Evolutionary conservation across 139 green algal species (phyloP).

Genomic region (Chlorella sp.): DNA sequence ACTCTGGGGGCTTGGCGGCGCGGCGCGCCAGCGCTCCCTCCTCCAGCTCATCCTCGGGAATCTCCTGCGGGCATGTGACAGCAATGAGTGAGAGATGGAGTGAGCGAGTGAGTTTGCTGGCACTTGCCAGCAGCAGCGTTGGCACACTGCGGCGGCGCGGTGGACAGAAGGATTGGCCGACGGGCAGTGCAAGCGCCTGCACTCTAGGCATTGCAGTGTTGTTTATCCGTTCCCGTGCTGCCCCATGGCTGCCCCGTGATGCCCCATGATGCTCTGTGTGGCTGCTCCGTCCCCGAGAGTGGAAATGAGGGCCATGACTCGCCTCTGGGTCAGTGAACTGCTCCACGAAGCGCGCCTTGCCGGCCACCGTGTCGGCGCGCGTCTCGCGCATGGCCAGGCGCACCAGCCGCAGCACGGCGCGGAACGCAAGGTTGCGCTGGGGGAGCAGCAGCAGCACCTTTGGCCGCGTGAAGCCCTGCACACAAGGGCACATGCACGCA

Average conservation of each 20-base stretch:
- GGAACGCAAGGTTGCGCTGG: constrained; percentile 70
- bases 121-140: too few relatives aligned
- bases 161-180: too few relatives aligned
- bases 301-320: too few relatives aligned
- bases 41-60: constrained; percentile 2
- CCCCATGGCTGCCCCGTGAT: not conserved
- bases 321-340: constrained; percentile 65
- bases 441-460: constrained; percentile 91
- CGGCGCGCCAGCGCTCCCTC: constrained; percentile 6
- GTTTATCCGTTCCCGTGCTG: not conserved
- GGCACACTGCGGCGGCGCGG: too few relatives aligned
- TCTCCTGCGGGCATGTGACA: too few relatives aligned
- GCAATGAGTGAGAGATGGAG: too few relatives aligned
- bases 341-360: constrained; percentile 76
- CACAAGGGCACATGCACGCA: too few relatives aligned
- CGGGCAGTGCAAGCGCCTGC: too few relatives aligned
- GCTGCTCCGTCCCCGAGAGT: too few relatives aligned
- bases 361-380: constrained; percentile 52
- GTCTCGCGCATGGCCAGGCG: constrained; percentile 71
- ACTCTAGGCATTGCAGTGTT: too few relatives aligned
- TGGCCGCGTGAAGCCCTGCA: constrained; percentile 52
- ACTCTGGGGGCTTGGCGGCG: constrained; percentile 70
- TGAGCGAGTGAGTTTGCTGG: too few relatives aligned
- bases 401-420: constrained; percentile 58
- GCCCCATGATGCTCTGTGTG: too few relatives aligned